phyloP scores from a whole-genome alignment of 768 basidiomycete species.

The Phanerochaete carnosa region DNA sequence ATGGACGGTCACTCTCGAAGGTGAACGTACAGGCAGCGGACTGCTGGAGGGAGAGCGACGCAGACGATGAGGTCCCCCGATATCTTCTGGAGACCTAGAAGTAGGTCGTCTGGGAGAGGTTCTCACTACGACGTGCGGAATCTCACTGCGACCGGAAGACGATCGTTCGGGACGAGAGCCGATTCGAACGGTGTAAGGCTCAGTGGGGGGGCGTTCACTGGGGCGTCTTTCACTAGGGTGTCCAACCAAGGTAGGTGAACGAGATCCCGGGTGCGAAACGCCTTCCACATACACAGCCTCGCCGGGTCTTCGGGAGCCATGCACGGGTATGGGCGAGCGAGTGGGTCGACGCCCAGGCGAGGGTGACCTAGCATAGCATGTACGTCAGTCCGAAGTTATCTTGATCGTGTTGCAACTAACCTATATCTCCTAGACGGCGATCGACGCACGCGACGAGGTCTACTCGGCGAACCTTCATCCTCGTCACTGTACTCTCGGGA shows the following conservation, averaged over 20 bases:
- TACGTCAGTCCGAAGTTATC: too few relatives aligned
- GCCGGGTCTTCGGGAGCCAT: not conserved
- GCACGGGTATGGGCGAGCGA: not conserved
- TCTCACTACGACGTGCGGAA: not conserved
- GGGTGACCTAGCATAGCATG: too few relatives aligned
- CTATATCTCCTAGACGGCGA: not conserved
- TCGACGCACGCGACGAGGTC: not conserved
- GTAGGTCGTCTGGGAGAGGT: not conserved
- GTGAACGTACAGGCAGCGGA: conserved; percentile 2
- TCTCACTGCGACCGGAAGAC: not conserved
- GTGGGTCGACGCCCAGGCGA: not conserved
- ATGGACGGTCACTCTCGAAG: not conserved
- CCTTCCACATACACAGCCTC: not conserved
- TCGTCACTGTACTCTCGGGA: not conserved
- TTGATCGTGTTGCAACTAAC: not conserved
- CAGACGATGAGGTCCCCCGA: not conserved
- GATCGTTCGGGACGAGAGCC: too few relatives aligned
- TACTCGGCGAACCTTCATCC: not conserved
- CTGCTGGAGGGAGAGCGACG: not conserved
- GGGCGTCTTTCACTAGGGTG: not conserved
- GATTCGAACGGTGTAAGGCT: not conserved
- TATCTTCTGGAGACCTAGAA: not conserved
- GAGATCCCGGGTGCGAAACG: not conserved
- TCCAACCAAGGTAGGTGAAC: conserved; percentile 1
- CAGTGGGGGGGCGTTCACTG: too few relatives aligned